These are phyloP conservation scores for Nicotiana attenuata DNA, from an alignment of 257 asterid species.

Conservation along the genomic window DNA sequence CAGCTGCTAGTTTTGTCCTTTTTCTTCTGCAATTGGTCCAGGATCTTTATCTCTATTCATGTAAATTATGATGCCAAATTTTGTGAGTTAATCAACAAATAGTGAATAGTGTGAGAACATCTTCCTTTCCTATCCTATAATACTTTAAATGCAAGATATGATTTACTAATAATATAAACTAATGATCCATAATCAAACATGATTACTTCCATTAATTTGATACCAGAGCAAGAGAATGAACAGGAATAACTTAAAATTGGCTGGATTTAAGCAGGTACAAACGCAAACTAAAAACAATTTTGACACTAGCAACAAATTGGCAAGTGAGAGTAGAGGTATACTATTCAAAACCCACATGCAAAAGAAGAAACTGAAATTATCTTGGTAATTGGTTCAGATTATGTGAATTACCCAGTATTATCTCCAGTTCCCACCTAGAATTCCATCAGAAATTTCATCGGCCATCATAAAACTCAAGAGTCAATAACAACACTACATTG, in stretches of 20 bases:
- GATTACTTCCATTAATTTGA: background rate
- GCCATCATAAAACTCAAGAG: no score
- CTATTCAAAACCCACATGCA: background rate
- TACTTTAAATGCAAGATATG: background rate
- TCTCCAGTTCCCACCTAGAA: no score
- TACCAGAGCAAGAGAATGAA: background rate
- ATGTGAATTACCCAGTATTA: background rate
- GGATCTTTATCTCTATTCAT: background rate
- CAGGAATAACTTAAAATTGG: background rate
- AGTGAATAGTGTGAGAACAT: background rate
- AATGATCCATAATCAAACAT: background rate
- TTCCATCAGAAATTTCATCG: no score
- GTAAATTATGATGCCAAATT: background rate
- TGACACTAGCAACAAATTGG: background rate
- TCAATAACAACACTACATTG: background rate
- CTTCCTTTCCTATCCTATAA: background rate
- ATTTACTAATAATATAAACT: background rate
- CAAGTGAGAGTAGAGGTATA: background rate
- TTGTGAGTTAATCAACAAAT: background rate
- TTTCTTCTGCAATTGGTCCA: no score
- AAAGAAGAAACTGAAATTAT: background rate
- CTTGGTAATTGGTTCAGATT: background rate
- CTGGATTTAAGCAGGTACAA: background rate
- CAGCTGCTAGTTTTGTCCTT: background rate
- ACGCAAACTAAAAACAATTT: background rate